These are phyloP conservation scores for Vachellia pachyceras DNA, from an alignment of 306 rosid species.

Conservation along the genomic window DNA sequence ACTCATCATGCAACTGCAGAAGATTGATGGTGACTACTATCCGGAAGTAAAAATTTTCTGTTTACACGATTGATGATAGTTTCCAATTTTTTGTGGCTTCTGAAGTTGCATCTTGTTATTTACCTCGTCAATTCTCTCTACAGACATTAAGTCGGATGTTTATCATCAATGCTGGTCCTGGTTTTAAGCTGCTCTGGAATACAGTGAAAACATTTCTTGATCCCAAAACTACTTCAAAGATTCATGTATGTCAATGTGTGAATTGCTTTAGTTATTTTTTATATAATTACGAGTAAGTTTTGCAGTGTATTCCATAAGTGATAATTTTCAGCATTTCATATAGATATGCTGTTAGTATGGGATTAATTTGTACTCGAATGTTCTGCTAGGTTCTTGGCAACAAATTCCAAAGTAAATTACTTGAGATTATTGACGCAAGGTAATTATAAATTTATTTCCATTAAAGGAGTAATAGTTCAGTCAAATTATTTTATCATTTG, in stretches of 20 bases:
- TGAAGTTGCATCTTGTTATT: conserved; percentile 19
- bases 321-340: conserved; percentile 24
- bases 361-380: conserved; percentile 40
- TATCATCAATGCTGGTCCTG: conserved; percentile 92
- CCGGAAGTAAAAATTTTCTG: conserved; percentile 72
- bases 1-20: conserved; percentile 76
- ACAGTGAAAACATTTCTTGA: conserved; percentile 86
- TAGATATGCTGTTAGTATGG: conserved; percentile 15
- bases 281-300: conserved; percentile 4
- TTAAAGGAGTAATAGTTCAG: conserved; percentile 21
- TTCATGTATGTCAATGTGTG: conserved; percentile 67
- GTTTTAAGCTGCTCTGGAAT: conserved; percentile 90
- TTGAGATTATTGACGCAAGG: conserved; percentile 84
- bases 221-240: conserved; percentile 86
- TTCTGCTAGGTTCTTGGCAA: conserved; percentile 80
- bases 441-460: conserved; percentile 39
- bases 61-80: not conserved
- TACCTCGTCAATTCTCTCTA: conserved; percentile 42
- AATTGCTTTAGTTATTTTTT: conserved; percentile 25
- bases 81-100: conserved; percentile 35
- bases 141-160: conserved; percentile 88
- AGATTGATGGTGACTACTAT: conserved; percentile 89
- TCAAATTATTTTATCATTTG: conserved; percentile 19
- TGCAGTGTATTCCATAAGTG: conserved; percentile 29
- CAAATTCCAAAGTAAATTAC: conserved; percentile 77